Evolutionary conservation across 176 grass and related monocot genomes (phyloP).

Genomic region (Carex myosuroides): DNA sequence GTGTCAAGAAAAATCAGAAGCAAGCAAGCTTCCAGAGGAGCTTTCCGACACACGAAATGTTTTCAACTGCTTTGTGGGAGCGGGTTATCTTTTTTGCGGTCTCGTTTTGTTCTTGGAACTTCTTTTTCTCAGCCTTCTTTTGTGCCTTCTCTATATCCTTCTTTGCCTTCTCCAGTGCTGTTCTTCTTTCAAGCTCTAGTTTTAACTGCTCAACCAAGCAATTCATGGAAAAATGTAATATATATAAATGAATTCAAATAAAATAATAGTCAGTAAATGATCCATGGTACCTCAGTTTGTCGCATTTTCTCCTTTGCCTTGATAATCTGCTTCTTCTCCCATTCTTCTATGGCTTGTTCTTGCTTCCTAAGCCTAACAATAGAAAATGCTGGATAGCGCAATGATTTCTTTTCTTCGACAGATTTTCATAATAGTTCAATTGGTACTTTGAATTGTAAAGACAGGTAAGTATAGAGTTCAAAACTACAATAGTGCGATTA

Average conservation of each 20-base stretch:
- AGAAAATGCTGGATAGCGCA: background rate
- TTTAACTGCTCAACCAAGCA: conserved; percentile 36
- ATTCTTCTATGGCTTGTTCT: conserved; percentile 52
- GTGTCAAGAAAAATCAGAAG: conserved; percentile 35
- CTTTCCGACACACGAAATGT: conserved; percentile 60
- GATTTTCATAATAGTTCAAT: background rate
- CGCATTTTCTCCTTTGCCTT: conserved; percentile 45
- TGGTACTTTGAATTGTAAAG: background rate
- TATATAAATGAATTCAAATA: background rate
- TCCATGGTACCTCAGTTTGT: conserved; percentile 41
- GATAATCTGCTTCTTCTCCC: conserved; percentile 48
- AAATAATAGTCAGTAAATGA: background rate
- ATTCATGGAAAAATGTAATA: background rate
- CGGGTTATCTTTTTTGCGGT: conserved; percentile 33
- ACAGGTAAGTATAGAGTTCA: background rate
- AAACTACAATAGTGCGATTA: background rate
- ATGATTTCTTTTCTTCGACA: background rate
- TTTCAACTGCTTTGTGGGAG: conserved; percentile 43
- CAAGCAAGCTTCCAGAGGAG: conserved; percentile 64
- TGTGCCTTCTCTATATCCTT: conserved; percentile 39
- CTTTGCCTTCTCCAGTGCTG: conserved; percentile 48
- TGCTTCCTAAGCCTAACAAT: conserved; percentile 48
- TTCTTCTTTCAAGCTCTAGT: conserved; percentile 45
- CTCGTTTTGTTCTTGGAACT: conserved; percentile 46
- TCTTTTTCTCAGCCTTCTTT: conserved; percentile 61